phyloP scores from a whole-genome alignment of 2,329 filamentous ascomycete species.

The Aspergillus pseudoviridinutans region DNA sequence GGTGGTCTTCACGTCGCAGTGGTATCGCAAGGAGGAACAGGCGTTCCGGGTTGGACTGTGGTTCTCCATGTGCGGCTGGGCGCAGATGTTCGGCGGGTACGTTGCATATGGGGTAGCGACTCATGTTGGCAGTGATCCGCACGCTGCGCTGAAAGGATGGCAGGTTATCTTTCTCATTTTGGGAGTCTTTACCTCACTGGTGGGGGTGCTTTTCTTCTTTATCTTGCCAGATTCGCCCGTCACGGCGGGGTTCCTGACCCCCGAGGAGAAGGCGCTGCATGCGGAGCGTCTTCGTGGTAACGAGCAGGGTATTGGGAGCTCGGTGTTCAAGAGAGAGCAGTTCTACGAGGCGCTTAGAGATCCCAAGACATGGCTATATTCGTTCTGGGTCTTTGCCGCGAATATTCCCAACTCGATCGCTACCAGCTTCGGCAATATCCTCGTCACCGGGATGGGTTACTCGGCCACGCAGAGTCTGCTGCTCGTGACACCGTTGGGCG shows the following conservation, averaged over 20 bases:
- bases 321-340: constrained; percentile 33
- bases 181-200: constrained; percentile 30
- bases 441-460: constrained; percentile 38
- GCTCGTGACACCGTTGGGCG: constrained; percentile 36
- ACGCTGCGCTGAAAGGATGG: constrained; percentile 30
- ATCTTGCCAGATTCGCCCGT: constrained; percentile 35
- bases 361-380: constrained; percentile 33
- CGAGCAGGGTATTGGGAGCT: constrained; percentile 33
- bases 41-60: constrained; percentile 25
- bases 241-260: constrained; percentile 29
- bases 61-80: constrained; percentile 31
- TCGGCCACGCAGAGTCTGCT: constrained; percentile 29
- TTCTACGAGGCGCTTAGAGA: constrained; percentile 33
- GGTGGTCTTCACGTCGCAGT: constrained; percentile 32
- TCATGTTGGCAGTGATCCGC: constrained; percentile 25
- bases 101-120: constrained; percentile 33
- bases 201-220: constrained; percentile 38
- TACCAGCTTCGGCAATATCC: constrained; percentile 37
- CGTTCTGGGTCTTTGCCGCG: constrained; percentile 35
- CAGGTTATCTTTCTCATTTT: constrained; percentile 37
- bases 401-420: constrained; percentile 38
- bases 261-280: constrained; percentile 28
- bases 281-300: constrained; percentile 35
- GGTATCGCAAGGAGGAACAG: constrained; percentile 30
- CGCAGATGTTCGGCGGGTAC: constrained; percentile 37